Conservation (phyloP, 176 grass and related monocot species). For the Themeda triandra region DNA sequence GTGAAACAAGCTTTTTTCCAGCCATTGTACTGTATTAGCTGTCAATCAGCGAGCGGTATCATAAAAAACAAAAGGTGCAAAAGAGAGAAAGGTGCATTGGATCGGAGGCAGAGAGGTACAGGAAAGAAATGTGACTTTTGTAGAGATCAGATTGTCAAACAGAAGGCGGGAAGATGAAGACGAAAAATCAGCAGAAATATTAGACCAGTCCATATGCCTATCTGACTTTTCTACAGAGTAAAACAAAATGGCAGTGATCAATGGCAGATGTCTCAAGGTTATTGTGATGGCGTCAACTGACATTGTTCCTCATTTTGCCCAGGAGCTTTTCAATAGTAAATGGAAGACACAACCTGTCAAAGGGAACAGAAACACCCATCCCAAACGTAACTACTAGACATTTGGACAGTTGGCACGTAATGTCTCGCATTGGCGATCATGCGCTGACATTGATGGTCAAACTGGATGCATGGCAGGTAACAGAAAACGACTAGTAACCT, state of each 20-base stretch:
- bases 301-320: neutral
- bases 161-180: neutral
- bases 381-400: neutral
- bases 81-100: too few relatives aligned
- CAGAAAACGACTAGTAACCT: neutral
- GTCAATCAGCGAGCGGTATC: too few relatives aligned
- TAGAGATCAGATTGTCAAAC: neutral
- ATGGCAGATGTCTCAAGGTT: neutral
- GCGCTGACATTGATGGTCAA: neutral
- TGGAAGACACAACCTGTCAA: neutral
- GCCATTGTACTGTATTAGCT: too few relatives aligned
- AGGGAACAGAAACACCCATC: neutral
- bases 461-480: neutral
- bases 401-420: neutral
- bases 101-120: too few relatives aligned
- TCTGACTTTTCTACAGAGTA: neutral
- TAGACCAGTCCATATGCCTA: neutral
- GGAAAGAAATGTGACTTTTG: neutral
- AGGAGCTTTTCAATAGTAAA: neutral
- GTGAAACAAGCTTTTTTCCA: neutral
- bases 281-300: neutral
- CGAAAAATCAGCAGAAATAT: neutral
- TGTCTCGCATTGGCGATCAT: neutral
- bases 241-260: neutral
- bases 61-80: too few relatives aligned